A percentile compares a stretch with the other conserved stretches of the same genome.
Evolutionary conservation across 73 alveolate genomes (phyloP).

Genomic region (Diophrys appendiculata): DNA sequence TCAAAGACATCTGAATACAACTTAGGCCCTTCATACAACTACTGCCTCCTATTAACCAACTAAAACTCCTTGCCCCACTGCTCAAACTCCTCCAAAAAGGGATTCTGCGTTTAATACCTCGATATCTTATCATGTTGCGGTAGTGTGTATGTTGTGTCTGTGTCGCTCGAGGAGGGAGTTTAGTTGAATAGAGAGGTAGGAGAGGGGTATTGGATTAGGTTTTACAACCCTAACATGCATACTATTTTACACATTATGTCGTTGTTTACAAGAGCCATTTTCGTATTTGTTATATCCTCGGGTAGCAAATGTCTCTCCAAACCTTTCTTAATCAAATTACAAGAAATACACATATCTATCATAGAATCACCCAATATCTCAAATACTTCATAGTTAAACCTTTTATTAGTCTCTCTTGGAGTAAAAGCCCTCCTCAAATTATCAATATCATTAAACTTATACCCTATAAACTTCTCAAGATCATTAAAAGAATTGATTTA

Average conservation of each 20-base stretch:
- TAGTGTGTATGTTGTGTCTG: neutral
- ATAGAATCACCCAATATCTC: neutral
- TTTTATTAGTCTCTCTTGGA: neutral
- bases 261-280: conserved; percentile 34
- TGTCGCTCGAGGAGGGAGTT: neutral
- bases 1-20: conserved; percentile 52
- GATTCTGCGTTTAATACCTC: no score
- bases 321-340: neutral
- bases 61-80: no score
- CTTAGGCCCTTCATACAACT: conserved; percentile 46
- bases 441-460: neutral
- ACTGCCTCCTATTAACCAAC: neutral
- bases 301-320: neutral
- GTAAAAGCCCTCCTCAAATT: neutral
- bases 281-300: neutral
- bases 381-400: neutral
- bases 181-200: conserved; percentile 7
- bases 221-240: no score
- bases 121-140: neutral
- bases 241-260: conserved; percentile 43
- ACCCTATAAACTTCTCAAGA: neutral
- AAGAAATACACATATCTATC: neutral
- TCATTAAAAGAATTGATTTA: neutral
- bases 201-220: conserved; percentile 18
- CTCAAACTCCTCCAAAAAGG: no score